Evolutionary conservation across 305 asterid genomes (phyloP).

Genomic region (Striga hermonthica): DNA sequence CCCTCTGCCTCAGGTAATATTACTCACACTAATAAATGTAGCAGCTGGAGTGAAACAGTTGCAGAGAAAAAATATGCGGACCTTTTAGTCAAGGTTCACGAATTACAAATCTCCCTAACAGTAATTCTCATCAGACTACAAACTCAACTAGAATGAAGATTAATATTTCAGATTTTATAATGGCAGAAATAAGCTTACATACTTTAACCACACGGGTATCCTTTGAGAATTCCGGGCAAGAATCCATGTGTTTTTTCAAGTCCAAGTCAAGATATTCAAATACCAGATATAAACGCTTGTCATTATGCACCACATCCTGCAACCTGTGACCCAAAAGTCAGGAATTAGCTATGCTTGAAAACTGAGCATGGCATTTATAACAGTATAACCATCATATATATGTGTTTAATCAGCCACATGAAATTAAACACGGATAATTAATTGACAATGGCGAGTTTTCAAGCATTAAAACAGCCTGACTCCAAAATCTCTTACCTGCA

Average conservation of each 20-base stretch:
- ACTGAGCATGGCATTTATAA: background rate
- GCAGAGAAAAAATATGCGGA: background rate
- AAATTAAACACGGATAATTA: background rate
- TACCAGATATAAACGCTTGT: constrained; percentile 72
- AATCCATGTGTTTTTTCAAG: constrained; percentile 88
- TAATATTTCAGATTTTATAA: constrained; percentile 21
- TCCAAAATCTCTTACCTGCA: constrained; percentile 10
- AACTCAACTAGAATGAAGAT: constrained; percentile 28
- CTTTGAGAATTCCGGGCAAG: constrained; percentile 76
- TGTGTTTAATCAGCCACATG: background rate
- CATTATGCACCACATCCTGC: constrained; percentile 92
- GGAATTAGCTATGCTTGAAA: constrained; percentile 15
- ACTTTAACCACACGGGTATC: constrained; percentile 68
- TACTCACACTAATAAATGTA: constrained; percentile 14
- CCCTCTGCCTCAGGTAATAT: constrained; percentile 6
- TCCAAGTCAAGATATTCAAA: constrained; percentile 88
- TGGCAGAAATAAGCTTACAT: constrained; percentile 35
- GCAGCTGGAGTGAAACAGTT: constrained; percentile 16
- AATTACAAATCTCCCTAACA: constrained; percentile 4
- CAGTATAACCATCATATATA: background rate
- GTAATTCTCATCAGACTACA: constrained; percentile 20
- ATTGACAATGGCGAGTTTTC: background rate
- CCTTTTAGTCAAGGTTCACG: constrained; percentile 7
- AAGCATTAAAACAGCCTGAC: background rate
- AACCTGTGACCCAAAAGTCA: constrained; percentile 42